Conservation (phyloP, 2,329 filamentous ascomycete genomes). For the Neofusicoccum ribis region DNA sequence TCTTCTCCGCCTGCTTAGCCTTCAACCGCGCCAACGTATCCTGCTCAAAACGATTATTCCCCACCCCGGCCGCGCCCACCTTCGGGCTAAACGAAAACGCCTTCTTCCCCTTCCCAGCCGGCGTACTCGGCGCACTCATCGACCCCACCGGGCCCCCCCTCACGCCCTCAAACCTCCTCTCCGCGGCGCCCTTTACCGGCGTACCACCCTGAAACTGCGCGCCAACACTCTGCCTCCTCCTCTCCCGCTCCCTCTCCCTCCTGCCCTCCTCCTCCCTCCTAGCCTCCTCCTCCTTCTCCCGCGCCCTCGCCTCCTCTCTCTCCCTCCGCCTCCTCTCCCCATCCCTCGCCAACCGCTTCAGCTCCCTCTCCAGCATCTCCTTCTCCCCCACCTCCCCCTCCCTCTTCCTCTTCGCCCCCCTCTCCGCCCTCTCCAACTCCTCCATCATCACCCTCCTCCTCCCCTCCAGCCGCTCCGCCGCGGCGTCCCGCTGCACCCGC, state of each 20-base stretch:
- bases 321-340: conserved; percentile 17
- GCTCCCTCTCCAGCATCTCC: conserved; percentile 55
- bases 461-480: conserved; percentile 72
- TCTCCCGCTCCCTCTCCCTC: conserved; percentile 47
- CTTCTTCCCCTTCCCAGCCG: conserved; percentile 23
- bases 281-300: conserved; percentile 50
- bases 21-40: conserved; percentile 48
- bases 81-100: conserved; percentile 46
- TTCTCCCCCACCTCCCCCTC: conserved; percentile 47
- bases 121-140: conserved; percentile 30
- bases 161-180: conserved; percentile 15
- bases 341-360: conserved; percentile 15
- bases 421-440: conserved; percentile 78
- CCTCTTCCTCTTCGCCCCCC: conserved; percentile 51
- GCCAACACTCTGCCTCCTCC: conserved; percentile 52
- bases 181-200: conserved; percentile 10
- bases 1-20: conserved; percentile 41
- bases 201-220: conserved; percentile 24
- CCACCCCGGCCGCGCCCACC: conserved; percentile 15
- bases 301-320: conserved; percentile 7
- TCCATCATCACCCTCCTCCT: conserved; percentile 77
- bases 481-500: conserved; percentile 65
- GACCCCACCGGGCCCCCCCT: background rate
- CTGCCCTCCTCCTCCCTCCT: conserved; percentile 42
- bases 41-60: conserved; percentile 37